Evolutionary conservation across 2,329 filamentous ascomycete species (phyloP).

Genomic region (Sordariomycetes sp.): DNA sequence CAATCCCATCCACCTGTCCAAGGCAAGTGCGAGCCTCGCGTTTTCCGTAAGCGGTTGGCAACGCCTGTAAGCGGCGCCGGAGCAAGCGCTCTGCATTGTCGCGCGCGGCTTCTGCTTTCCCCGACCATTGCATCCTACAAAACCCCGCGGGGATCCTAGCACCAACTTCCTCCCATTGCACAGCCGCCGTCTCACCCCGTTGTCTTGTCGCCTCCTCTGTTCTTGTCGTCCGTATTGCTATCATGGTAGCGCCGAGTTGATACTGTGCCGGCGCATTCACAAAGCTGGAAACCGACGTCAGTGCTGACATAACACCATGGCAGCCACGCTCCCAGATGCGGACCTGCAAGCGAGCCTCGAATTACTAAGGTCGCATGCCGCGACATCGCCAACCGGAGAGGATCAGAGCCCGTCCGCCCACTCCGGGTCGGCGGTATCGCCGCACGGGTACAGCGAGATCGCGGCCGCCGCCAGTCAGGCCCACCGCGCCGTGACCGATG

Average conservation of each 20-base stretch:
- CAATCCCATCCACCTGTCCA: not conserved
- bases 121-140: not conserved
- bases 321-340: conserved; percentile 7
- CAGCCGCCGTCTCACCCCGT: not conserved
- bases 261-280: not conserved
- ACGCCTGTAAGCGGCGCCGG: not conserved
- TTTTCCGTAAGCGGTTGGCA: not conserved
- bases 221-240: not conserved
- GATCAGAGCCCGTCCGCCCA: conserved; percentile 17
- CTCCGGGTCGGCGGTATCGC: conserved; percentile 18
- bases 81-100: not conserved
- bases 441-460: conserved; percentile 35
- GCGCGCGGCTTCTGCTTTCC: not conserved
- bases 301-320: conserved; percentile 4
- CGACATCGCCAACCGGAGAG: conserved; percentile 17
- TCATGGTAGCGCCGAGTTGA: not conserved
- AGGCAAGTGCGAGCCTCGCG: not conserved
- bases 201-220: not conserved
- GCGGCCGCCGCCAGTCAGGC: conserved; percentile 21
- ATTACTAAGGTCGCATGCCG: conserved; percentile 21
- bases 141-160: not conserved
- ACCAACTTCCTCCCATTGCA: not conserved
- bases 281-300: not conserved
- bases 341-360: conserved; percentile 32
- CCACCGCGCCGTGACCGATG: conserved; percentile 12